Evolutionary conservation across 306 rosid genomes (phyloP).

Genomic region (Aeschynomene evenia): DNA sequence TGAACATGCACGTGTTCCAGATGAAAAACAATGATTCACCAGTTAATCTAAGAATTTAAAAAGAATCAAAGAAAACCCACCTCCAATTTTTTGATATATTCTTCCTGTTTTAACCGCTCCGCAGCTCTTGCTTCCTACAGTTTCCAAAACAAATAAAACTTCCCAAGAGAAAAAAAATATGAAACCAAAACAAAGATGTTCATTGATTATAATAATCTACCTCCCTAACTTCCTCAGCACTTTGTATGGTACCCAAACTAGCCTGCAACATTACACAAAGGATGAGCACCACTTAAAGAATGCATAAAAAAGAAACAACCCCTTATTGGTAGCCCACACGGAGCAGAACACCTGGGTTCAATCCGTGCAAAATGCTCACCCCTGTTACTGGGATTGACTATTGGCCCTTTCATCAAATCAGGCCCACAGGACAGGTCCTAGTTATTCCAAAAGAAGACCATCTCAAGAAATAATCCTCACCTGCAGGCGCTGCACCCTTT

Average conservation of each 20-base stretch:
- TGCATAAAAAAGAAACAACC: background rate
- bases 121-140: slow-evolving; percentile 85
- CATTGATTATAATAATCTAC: slow-evolving; percentile 38
- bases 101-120: slow-evolving; percentile 83
- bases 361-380: background rate
- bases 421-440: background rate
- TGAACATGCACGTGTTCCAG: background rate
- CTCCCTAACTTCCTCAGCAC: slow-evolving; percentile 85
- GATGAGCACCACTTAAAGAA: slow-evolving; percentile 27
- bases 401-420: background rate
- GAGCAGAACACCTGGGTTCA: background rate
- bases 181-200: background rate
- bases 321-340: background rate
- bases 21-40: background rate
- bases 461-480: slow-evolving; percentile 34
- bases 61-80: slow-evolving; percentile 40
- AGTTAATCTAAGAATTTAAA: background rate
- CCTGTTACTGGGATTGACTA: background rate
- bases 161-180: slow-evolving; percentile 8
- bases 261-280: slow-evolving; percentile 54
- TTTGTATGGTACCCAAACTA: slow-evolving; percentile 78
- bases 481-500: slow-evolving; percentile 84
- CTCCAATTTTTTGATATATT: slow-evolving; percentile 69
- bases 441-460: background rate
- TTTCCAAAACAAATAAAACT: slow-evolving; percentile 22